A percentile compares a stretch with the other conserved stretches of the same genome.
Evolutionary conservation across 768 basidiomycete species (phyloP).

Genomic region (Cytidiella melzeri): DNA sequence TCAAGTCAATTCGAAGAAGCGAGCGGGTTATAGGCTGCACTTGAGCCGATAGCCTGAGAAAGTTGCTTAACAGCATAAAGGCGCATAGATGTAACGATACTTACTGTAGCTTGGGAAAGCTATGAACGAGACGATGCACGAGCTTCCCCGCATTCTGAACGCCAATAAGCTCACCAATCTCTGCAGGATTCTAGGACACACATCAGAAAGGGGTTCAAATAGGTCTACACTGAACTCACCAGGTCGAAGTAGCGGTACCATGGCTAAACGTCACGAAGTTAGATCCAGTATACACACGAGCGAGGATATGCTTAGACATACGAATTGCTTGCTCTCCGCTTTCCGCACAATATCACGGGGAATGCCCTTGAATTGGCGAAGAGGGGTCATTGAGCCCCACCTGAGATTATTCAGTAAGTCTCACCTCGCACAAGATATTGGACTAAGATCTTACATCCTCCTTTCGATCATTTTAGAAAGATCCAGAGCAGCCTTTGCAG

Average conservation of each 20-base stretch:
- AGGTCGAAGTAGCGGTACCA: conserved; percentile 98
- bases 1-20: conserved; percentile 85
- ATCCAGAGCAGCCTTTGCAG: conserved; percentile 85
- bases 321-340: conserved; percentile 97
- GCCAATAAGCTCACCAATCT: conserved; percentile 93
- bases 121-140: conserved; percentile 90
- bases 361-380: conserved; percentile 92
- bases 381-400: conserved; percentile 98
- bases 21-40: conserved; percentile 96
- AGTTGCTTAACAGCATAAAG: background rate
- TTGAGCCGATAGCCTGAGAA: conserved; percentile 76
- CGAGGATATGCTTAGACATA: conserved; percentile 23
- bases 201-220: background rate
- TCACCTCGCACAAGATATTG: too few relatives aligned
- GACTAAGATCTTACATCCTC: conserved; percentile 70
- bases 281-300: background rate
- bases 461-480: conserved; percentile 96
- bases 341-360: conserved; percentile 81
- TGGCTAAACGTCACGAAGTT: conserved; percentile 42
- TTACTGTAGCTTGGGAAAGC: conserved; percentile 90
- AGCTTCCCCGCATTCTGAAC: conserved; percentile 89
- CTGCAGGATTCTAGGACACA: conserved; percentile 56
- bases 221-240: conserved; percentile 25
- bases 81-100: conserved; percentile 18
- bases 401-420: conserved; percentile 30